A percentile compares a stretch with the other conserved stretches of the same genome.
phyloP scores from a whole-genome alignment of 2,329 filamentous ascomycete species.

The Pseudogymnoascus sp. region DNA sequence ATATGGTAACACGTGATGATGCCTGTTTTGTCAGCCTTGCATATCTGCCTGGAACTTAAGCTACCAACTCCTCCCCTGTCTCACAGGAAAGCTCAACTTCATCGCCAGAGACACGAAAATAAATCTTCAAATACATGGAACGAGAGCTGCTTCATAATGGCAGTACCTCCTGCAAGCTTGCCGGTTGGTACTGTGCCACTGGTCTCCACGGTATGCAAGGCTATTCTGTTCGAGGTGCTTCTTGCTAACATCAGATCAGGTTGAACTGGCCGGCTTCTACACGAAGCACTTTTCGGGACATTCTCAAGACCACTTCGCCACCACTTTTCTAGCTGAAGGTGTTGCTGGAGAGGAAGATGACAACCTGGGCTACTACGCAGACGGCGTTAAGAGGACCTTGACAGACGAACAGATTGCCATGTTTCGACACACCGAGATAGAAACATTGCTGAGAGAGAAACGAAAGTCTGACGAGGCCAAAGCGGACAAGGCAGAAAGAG shows the following conservation, averaged over 20 bases:
- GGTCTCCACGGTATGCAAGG: neutral
- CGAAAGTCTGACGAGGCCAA: constrained; percentile 24
- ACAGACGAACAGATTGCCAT: constrained; percentile 88
- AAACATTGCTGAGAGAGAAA: constrained; percentile 55
- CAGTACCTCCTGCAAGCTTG: constrained; percentile 5
- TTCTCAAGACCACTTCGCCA: constrained; percentile 40
- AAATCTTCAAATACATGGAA: neutral
- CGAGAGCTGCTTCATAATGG: neutral
- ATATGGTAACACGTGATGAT: neutral
- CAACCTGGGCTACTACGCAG: constrained; percentile 73
- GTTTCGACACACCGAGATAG: constrained; percentile 82
- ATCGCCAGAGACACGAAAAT: neutral
- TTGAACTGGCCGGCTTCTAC: constrained; percentile 54
- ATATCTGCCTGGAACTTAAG: constrained; percentile 12
- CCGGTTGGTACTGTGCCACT: neutral
- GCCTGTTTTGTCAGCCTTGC: constrained; percentile 15
- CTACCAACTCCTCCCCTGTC: neutral
- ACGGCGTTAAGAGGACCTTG: constrained; percentile 80
- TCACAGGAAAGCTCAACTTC: neutral
- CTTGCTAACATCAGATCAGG: constrained; percentile 33
- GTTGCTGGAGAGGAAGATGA: constrained; percentile 49
- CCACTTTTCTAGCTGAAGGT: constrained; percentile 38
- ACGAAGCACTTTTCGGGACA: constrained; percentile 49
- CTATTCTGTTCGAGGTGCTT: neutral
- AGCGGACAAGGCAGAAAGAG: neutral